Conservation (phyloP, 257 asterid species). For the Jasminum sambac region DNA sequence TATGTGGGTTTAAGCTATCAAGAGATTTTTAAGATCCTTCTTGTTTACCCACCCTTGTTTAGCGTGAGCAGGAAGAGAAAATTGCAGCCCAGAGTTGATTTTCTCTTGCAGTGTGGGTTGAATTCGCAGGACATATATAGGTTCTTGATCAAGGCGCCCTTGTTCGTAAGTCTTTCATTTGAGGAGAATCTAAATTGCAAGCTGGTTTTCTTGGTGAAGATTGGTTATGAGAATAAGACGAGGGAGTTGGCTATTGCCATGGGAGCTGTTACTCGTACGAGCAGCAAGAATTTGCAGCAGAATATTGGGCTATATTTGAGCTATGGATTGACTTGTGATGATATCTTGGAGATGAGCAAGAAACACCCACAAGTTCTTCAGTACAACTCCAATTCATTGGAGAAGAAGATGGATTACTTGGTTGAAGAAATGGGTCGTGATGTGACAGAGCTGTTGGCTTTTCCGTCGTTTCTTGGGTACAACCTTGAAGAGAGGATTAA, state of each 20-base stretch:
- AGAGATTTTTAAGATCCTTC: slow-evolving; percentile 70
- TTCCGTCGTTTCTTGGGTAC: slow-evolving; percentile 92
- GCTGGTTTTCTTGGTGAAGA: slow-evolving; percentile 65
- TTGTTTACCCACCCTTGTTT: slow-evolving; percentile 69
- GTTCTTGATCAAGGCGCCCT: slow-evolving; percentile 77
- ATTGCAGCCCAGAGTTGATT: slow-evolving; percentile 74
- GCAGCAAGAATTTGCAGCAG: slow-evolving; percentile 83
- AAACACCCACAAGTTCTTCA: slow-evolving; percentile 86
- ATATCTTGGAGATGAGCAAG: slow-evolving; percentile 82
- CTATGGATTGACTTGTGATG: slow-evolving; percentile 70
- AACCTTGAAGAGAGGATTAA: slow-evolving; percentile 78
- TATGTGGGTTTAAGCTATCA: slow-evolving; percentile 65
- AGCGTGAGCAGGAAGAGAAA: slow-evolving; percentile 83
- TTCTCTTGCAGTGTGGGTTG: slow-evolving; percentile 80
- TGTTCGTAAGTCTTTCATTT: slow-evolving; percentile 73
- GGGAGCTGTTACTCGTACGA: slow-evolving; percentile 92
- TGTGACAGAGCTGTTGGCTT: slow-evolving; percentile 72
- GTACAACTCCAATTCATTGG: slow-evolving; percentile 72
- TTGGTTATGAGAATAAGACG: slow-evolving; percentile 62
- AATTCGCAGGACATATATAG: slow-evolving; percentile 56
- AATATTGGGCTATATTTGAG: slow-evolving; percentile 62
- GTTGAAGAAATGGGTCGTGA: slow-evolving; percentile 86
- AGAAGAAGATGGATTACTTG: slow-evolving; percentile 80
- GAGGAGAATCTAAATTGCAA: slow-evolving; percentile 68
- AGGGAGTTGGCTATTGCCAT: slow-evolving; percentile 77